Base-by-base conservation (phyloP, 306 rosid species). In the Trichosanthes cucumerina region DNA sequence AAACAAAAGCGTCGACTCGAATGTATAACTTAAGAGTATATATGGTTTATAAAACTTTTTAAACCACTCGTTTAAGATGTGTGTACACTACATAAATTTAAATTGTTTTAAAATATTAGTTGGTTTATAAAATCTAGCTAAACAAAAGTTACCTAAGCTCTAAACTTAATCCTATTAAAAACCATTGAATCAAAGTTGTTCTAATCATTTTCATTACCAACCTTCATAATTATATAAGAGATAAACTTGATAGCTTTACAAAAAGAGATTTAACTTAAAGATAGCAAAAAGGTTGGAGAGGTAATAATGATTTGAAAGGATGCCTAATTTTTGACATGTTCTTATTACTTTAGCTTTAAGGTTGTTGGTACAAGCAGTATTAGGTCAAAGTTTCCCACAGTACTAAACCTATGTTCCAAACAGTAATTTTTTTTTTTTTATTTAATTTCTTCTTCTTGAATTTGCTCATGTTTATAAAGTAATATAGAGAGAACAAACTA, bases 161-260 rank as follows among this genome's bases (percentile, higher is more conserved):
- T 28, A 28, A 28, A 28, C 24, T 12, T 26, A 62, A 62, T 14
- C 5, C 38, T 62, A 4, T 62, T 62, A 0, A 16, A 62, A 36
- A 8, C 33, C 28, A 66, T n/a, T n/a, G 31, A n/a, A 39, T 39
- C 52, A 38, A 65, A 41, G 11, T 38, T 11, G 31, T 64, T 64
- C 72, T 16, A 21, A 41, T 68, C 18, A 66, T 68, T 24, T 24
- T 47, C 58, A 46, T 14, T 26, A 72, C 76, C 75, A 39, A 68
- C 75, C 52, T 70, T 70, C 56, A 70, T 70, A 44, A 71, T 71
- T 49, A 71, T 41, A 44, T 26, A 13, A 46, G 38, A 71, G 77
- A 71, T 71, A 71, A 72, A 47, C 77, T 24, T 15, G 14, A 47
- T 46, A 58, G 38, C 47, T 72, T 72, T 21, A 23, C 2, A 26